A percentile compares a stretch with the other conserved stretches of the same genome.
These are phyloP conservation scores for Peronosclerospora sorghi DNA, from an alignment of 352 stramenopile genomes.

Conservation along the genomic window DNA sequence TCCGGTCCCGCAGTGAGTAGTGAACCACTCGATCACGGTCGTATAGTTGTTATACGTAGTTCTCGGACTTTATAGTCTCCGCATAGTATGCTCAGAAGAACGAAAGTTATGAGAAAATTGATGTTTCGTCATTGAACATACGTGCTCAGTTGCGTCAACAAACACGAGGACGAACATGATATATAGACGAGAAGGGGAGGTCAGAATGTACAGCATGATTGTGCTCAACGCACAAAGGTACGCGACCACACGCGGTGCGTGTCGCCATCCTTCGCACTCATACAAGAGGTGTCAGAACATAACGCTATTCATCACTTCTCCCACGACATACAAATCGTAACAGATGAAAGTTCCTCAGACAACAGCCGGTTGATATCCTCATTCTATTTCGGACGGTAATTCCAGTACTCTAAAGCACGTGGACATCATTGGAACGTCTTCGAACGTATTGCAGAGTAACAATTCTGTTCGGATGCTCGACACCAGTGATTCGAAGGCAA, in stretches of 20 bases:
- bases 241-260: slow-evolving; percentile 48
- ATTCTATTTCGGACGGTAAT: slow-evolving; percentile 82
- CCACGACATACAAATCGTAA: slow-evolving; percentile 11
- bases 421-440: slow-evolving; percentile 66
- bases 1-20: too few relatives aligned
- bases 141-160: neutral
- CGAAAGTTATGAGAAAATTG: slow-evolving; percentile 78
- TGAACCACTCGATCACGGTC: too few relatives aligned
- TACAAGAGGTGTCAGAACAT: slow-evolving; percentile 88
- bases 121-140: slow-evolving; percentile 67
- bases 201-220: slow-evolving; percentile 70
- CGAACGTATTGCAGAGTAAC: neutral
- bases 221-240: slow-evolving; percentile 59
- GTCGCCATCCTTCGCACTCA: slow-evolving; percentile 48
- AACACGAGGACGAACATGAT: neutral
- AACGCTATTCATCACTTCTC: slow-evolving; percentile 83
- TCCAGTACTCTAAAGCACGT: slow-evolving; percentile 57
- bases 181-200: slow-evolving; percentile 12
- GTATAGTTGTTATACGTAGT: too few relatives aligned
- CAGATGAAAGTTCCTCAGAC: slow-evolving; percentile 57
- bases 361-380: slow-evolving; percentile 83
- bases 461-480: too few relatives aligned
- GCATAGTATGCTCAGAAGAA: slow-evolving; percentile 73
- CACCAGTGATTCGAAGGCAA: slow-evolving; percentile 24
- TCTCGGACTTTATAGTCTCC: slow-evolving; percentile 55